A percentile compares a stretch with the other conserved stretches of the same genome.
phyloP scores from a whole-genome alignment of 768 basidiomycete genomes.

The Agaricus subrufescens region DNA sequence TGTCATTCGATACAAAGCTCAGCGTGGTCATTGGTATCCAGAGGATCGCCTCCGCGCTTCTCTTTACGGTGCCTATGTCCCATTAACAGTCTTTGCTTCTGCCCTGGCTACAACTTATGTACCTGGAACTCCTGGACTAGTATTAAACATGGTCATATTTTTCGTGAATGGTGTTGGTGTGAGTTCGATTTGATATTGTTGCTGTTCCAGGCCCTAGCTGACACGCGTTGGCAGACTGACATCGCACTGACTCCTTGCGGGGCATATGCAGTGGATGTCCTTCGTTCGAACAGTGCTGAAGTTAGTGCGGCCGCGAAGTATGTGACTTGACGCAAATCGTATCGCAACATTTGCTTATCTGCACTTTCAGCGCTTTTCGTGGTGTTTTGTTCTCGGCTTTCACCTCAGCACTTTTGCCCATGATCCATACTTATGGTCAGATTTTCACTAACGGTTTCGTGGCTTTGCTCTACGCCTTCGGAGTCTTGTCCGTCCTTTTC shows the following conservation, averaged over 20 bases:
- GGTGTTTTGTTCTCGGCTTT: not conserved
- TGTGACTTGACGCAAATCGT: slow-evolving; percentile 9
- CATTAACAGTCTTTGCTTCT: slow-evolving; percentile 36
- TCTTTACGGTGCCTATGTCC: slow-evolving; percentile 46
- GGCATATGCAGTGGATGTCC: slow-evolving; percentile 55
- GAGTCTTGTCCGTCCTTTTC: not conserved
- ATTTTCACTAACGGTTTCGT: slow-evolving; percentile 3
- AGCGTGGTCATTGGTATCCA: slow-evolving; percentile 55
- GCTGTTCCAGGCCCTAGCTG: not conserved
- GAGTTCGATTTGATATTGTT: slow-evolving; percentile 15
- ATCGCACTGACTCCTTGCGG: slow-evolving; percentile 49
- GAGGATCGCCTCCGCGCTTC: slow-evolving; percentile 63
- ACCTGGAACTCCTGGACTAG: slow-evolving; percentile 43
- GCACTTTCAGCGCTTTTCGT: slow-evolving; percentile 4
- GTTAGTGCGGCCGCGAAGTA: slow-evolving; percentile 54
- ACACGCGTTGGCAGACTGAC: slow-evolving; percentile 33
- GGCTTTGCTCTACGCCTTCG: not conserved
- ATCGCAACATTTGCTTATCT: not conserved
- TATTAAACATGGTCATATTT: slow-evolving; percentile 46
- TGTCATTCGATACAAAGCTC: slow-evolving; percentile 41
- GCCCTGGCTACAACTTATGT: slow-evolving; percentile 37
- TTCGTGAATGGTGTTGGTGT: slow-evolving; percentile 68
- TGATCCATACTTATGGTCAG: slow-evolving; percentile 10
- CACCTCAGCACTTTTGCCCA: slow-evolving; percentile 4
- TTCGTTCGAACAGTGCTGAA: slow-evolving; percentile 61